These are phyloP conservation scores for Alternaria arbusti DNA, from an alignment of 2,329 filamentous ascomycete genomes.

Conservation along the genomic window DNA sequence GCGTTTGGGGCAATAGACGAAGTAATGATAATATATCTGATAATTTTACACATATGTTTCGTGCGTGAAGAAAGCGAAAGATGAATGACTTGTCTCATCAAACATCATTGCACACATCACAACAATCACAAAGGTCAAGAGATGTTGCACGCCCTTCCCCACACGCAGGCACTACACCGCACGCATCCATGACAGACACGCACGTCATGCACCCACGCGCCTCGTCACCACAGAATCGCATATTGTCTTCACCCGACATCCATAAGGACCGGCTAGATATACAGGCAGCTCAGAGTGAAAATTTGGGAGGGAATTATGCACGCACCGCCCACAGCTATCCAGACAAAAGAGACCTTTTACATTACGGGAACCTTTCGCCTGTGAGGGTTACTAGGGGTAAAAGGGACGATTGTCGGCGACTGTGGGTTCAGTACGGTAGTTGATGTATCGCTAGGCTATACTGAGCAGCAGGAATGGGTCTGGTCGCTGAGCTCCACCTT, in stretches of 20 bases:
- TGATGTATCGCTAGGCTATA: constrained; percentile 60
- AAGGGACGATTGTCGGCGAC: constrained; percentile 33
- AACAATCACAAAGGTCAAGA: not conserved
- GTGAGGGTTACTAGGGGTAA: constrained; percentile 8
- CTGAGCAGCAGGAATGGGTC: constrained; percentile 61
- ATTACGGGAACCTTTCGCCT: constrained; percentile 5
- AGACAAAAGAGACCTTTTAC: not conserved
- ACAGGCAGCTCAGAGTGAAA: not conserved
- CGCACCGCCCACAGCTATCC: constrained; percentile 6
- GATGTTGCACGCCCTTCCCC: constrained; percentile 3
- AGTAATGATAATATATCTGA: not conserved
- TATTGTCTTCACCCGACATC: constrained; percentile 21
- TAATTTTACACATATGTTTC: not conserved
- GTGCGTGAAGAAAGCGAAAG: not conserved
- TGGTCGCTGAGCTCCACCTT: constrained; percentile 61
- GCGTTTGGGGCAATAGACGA: not conserved
- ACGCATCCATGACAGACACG: not conserved
- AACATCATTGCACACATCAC: not conserved
- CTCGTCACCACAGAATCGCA: not conserved
- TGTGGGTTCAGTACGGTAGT: constrained; percentile 27
- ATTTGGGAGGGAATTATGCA: constrained; percentile 6
- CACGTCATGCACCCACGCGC: constrained; percentile 1
- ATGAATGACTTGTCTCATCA: not conserved
- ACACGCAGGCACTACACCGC: not conserved
- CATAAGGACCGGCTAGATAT: constrained; percentile 9